Evolutionary conservation across 2,329 filamentous ascomycete genomes (phyloP).

Genomic region (Apiospora arundinis): DNA sequence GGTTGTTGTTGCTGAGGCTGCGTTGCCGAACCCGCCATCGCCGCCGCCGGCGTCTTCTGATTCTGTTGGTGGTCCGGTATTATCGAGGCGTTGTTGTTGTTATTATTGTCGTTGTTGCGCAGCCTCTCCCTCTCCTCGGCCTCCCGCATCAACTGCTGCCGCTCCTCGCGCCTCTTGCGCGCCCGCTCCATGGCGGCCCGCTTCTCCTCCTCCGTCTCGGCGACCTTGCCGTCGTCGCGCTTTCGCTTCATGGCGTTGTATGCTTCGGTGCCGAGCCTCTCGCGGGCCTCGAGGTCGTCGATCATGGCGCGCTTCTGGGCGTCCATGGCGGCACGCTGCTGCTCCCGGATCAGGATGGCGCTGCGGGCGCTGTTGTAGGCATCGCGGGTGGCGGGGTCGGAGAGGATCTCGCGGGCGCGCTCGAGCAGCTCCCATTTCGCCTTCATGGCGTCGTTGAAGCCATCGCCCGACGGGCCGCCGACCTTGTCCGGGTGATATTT

Average conservation of each 20-base stretch:
- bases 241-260: slow-evolving; percentile 25
- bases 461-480: slow-evolving; percentile 59
- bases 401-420: slow-evolving; percentile 84
- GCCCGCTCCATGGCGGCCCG: slow-evolving; percentile 43
- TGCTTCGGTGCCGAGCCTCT: slow-evolving; percentile 56
- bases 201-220: slow-evolving; percentile 36
- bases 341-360: slow-evolving; percentile 71
- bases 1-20: not conserved
- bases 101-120: slow-evolving; percentile 45
- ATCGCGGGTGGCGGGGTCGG: slow-evolving; percentile 71
- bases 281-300: slow-evolving; percentile 83
- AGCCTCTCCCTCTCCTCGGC: slow-evolving; percentile 48
- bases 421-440: slow-evolving; percentile 82
- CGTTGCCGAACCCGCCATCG: slow-evolving; percentile 42
- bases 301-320: slow-evolving; percentile 77
- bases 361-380: slow-evolving; percentile 81
- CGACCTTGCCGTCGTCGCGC: slow-evolving; percentile 64
- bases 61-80: slow-evolving; percentile 17
- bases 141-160: slow-evolving; percentile 48
- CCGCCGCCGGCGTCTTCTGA: not conserved
- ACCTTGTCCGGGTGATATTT: slow-evolving; percentile 91
- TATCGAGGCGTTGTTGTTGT: slow-evolving; percentile 40
- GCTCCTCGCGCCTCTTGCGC: slow-evolving; percentile 47
- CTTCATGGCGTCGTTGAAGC: slow-evolving; percentile 68
- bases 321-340: slow-evolving; percentile 76